Percentiles rank a stretch among this genome's conserved stretches.
These are phyloP conservation scores for Syncephalastrum sp. DNA, from an alignment of 371 early-diverging fungal genomes.

Conservation along the genomic window DNA sequence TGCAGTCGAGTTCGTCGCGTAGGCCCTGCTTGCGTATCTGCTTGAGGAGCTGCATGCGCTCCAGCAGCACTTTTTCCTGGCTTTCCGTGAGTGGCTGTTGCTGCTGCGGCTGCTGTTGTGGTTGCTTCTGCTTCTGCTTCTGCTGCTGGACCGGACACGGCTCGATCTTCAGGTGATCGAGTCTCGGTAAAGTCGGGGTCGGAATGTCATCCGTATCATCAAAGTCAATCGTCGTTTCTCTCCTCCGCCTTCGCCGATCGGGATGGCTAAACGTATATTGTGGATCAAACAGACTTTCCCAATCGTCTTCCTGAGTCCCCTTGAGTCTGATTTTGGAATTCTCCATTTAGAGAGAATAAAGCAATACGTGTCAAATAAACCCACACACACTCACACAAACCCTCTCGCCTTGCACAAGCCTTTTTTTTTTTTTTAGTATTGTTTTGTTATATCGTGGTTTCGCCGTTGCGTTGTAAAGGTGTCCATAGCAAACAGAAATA, in stretches of 20 bases:
- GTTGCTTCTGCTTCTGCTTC: too few species aligned
- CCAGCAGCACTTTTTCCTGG: constrained; percentile 2
- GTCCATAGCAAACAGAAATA: not conserved
- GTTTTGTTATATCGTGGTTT: constrained; percentile 4
- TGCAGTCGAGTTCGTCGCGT: not conserved
- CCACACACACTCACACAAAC: too few species aligned
- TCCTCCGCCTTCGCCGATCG: constrained; percentile 1
- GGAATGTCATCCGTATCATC: constrained; percentile 2
- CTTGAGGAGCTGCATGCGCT: constrained; percentile 9
- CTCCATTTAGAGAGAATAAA: too few species aligned
- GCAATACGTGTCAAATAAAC: too few species aligned
- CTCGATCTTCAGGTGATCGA: constrained; percentile 9
- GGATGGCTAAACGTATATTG: constrained; percentile 10
- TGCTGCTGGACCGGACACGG: not conserved
- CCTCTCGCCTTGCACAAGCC: too few species aligned
- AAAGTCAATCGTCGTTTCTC: too few species aligned
- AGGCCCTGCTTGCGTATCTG: constrained; percentile 13
- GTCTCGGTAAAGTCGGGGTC: constrained; percentile 10
- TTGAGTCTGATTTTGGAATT: too few species aligned
- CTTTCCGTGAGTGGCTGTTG: not conserved
- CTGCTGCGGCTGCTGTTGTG: not conserved
- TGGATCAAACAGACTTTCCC: constrained; percentile 21
- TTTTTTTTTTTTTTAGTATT: too few species aligned
- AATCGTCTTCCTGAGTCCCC: constrained; percentile 6
- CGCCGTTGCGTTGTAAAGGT: constrained; percentile 12